phyloP scores from a whole-genome alignment of 345 rosid genomes.

The Sisymbrium irio region DNA sequence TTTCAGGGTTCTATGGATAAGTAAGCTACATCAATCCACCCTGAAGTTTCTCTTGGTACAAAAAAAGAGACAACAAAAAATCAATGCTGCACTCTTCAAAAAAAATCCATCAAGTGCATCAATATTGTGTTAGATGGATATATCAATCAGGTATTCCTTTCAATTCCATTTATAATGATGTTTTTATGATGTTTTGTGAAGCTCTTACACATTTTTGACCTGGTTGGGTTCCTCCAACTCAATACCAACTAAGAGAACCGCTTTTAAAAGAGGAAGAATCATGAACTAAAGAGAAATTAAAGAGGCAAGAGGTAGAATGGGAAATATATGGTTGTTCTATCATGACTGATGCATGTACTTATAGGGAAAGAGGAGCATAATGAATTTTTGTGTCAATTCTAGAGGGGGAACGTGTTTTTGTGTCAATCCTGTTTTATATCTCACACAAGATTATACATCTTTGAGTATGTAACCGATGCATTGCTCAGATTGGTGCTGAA shows the following conservation, averaged over 20 bases:
- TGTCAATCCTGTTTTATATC: too few species aligned
- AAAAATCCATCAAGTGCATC: background rate
- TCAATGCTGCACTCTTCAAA: background rate
- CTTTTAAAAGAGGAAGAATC: background rate
- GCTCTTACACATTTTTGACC: too few species aligned
- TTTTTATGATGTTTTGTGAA: too few species aligned
- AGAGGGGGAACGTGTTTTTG: too few species aligned
- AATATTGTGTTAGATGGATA: slow-evolving; percentile 7
- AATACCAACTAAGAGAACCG: too few species aligned
- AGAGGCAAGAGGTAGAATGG: background rate
- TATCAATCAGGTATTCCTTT: background rate
- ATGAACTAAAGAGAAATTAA: background rate
- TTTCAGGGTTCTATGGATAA: background rate
- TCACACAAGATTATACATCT: background rate
- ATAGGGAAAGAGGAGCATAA: background rate
- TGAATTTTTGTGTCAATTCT: too few species aligned
- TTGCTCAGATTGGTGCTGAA: background rate
- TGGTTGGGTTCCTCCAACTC: too few species aligned
- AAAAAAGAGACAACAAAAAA: background rate
- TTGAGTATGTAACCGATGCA: background rate
- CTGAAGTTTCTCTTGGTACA: background rate
- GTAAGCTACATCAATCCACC: background rate
- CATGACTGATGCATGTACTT: background rate
- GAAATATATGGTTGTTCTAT: background rate
- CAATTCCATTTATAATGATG: too few species aligned